Evolutionary conservation across 2,329 filamentous ascomycete genomes (phyloP), one percentile per base, ranked within the genome.

Genomic region (Trichoderma afroharzianum): DNA sequence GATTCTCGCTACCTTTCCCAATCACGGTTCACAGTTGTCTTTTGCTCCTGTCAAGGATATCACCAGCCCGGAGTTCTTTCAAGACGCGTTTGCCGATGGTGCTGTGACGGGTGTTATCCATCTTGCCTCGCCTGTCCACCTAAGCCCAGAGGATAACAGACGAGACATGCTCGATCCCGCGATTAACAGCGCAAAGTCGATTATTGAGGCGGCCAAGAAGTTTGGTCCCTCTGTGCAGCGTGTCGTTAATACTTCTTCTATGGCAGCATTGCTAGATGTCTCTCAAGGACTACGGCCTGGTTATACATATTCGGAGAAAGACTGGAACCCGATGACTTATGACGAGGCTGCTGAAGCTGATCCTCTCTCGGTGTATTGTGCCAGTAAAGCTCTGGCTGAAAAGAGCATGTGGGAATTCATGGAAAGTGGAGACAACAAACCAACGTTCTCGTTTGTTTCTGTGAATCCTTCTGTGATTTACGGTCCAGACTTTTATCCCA

Each of bases 331-430:
- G 2, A 18, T 57, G 26, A 66, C 63, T 12, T 66, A 55, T 7
- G 63, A 66, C 15, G 63, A 66, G 30, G 63, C 63, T n/a, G 57
- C 18, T 8, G 26, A 18, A 12, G 68, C 62, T 14, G 63, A 72
- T 24, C 72, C 67, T 3, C 70, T 69, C 8, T 71, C 71, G 8
- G 76, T 72, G 11, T 78, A 78, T 64, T 73, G 72, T 7, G 75
- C 72, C 6, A 75, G 74, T 15, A 77, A 78, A 62, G 87, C 86
- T 1, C 90, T 93, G 73, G 90, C 90, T 1, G 91, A 93, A 76
- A 87, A 85, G 72, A 88, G 90, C 1, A 89, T 90, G 2, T 93
- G 91, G 91, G 83, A 87, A 2, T 78, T 74, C 61, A 70, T 77
- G 63, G 21, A 53, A 5, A 53, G 9, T 21, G 26, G 39, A 8